phyloP scores from a whole-genome alignment of 208 protist genomes.

The Acanthamoeba culbertsoni region DNA sequence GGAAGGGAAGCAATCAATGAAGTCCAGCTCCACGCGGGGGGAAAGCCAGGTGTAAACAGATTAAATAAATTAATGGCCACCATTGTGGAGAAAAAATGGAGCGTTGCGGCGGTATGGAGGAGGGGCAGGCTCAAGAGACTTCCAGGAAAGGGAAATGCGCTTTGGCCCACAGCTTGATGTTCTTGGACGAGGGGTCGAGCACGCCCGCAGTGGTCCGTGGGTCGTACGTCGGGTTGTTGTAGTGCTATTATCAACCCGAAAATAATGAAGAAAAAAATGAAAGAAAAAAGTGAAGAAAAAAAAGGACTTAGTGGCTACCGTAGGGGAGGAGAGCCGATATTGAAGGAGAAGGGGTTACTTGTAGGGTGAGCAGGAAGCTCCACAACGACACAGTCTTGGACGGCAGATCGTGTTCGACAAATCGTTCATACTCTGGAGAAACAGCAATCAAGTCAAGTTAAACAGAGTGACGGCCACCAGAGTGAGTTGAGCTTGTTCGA shows the following conservation, averaged over 20 bases:
- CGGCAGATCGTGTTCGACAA: background rate
- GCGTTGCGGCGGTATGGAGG: background rate
- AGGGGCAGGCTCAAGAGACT: background rate
- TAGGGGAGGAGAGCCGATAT: background rate
- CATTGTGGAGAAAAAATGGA: background rate
- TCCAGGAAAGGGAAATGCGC: background rate
- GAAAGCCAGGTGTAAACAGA: no score
- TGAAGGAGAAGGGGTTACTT: background rate
- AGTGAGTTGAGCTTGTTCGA: background rate
- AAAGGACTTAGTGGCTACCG: no score
- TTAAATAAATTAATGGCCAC: no score
- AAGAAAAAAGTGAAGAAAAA: background rate
- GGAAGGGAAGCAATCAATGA: background rate
- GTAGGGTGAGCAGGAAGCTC: background rate
- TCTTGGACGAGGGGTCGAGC: background rate
- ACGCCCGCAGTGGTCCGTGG: background rate
- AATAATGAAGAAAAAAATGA: background rate
- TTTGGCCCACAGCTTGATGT: background rate
- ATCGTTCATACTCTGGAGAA: background rate
- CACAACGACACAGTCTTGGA: background rate
- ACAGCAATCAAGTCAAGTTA: background rate
- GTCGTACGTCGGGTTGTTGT: background rate
- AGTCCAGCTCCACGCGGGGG: no score
- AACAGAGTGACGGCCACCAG: background rate
- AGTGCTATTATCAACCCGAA: background rate